Evolutionary conservation across 345 rosid genomes (phyloP), one percentile per base, ranked within the genome.

Genomic region (Mangifera indica): DNA sequence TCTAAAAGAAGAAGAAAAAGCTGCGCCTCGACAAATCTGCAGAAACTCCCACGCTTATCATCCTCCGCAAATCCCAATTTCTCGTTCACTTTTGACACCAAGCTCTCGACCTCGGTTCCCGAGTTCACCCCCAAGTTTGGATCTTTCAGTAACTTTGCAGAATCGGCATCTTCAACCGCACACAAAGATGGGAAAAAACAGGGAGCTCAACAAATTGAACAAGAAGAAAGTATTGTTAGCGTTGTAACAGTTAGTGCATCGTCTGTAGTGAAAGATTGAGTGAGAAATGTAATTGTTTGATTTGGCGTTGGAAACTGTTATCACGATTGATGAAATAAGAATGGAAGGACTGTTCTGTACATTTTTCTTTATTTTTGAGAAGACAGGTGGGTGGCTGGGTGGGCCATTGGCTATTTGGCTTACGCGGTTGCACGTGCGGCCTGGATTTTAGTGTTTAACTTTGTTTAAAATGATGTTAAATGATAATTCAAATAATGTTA

Each of bases 11-110:
- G 32, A 29, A 29, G n/a, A 68, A 68, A 54, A 42, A 20, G 15
- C 51, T 68, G 62, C 42, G 42, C 42, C 26, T 62, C 51, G 2
- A 55, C 61, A 7, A 8, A n/a, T 14, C 72, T 68, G 4, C 34
- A 68, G 5, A 68, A 68, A 53, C 26, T 67, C 58, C 37, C 20
- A n/a, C 60, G 34, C 26, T 32, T 67, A 11, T 52, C 71, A 10
- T 15, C 60, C 0, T 67, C 32, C 32, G 1, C 48, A 9, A 55
- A 18, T 29, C 52, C 14, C 32, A 68, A 34, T 51, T 55, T 34
- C 34, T 55, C 72, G 13, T 68, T 68, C 72, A 68, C 72, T 55
- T 68, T 68, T 51, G 72, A 68, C 34, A 55, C 62, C 14, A 68
- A 68, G 55, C 56, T 21, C 29, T 21, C 46, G 7, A 10, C 60